Evolutionary conservation across 768 basidiomycete species (phyloP), one percentile per base, ranked within the genome.

Genomic region (Boletus huronensis): DNA sequence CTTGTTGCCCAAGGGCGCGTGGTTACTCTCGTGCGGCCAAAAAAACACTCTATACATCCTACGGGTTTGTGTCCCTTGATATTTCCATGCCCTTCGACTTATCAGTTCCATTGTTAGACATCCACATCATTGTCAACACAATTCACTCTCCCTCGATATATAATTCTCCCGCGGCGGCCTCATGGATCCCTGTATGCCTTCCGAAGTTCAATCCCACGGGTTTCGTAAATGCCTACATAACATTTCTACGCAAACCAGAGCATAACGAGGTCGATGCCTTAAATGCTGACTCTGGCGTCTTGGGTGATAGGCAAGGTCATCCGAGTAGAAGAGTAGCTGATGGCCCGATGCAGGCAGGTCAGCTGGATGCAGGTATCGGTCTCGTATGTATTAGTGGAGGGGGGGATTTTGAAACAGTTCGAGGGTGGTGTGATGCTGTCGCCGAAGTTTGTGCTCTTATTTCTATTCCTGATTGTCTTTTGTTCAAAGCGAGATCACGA

Each of bases 151-250:
- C 92, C 0, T 88, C 92, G 1, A 83, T 89, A 59, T 75, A 78
- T 55, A 88, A 85, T 66, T 88, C 86, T 2, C 84, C 86, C 9
- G 87, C 86, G 6, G 77, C 93, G 7, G 89, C 94, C 14, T 88
- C 88, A 6, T 99, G 94, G 93, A 81, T 98, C 8, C 97, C 97
- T 3, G 82, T 99, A 44, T 98, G 97, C 68, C 80, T 99, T 3
- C 96, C 97, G 0, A 94, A 93, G 69, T 98, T 91, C 77, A 93
- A 98, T 64, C 77, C 91, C 0, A 74, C 84, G 5, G 88, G 88
- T 1, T 98, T 98, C 70, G 85, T 96, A 26, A 93, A 99, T 68
- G 89, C 92, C 13, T 97, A 95, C 63, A 81, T 98, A 40, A 81
- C 83, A 3, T 92, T 88, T 67, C 68, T 87, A 26, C 77, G 80